Evolutionary conservation across 31 red algal species (phyloP), one percentile per base, ranked within the genome.

Genomic region (Endocladia muricata): DNA sequence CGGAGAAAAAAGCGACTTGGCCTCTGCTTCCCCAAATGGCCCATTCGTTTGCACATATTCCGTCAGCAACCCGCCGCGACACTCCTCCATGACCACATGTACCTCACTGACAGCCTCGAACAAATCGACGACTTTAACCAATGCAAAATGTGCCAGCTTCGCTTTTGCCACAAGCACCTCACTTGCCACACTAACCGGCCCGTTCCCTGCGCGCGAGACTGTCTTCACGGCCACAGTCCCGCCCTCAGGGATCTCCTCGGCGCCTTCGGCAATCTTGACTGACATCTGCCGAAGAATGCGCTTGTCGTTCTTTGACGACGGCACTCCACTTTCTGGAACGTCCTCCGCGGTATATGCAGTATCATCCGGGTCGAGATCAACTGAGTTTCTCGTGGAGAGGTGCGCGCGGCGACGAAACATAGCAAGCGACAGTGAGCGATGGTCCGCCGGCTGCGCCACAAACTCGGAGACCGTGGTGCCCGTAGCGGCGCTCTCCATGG

Each of bases 41-140:
- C 82, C 88, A 34, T 73, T 43, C 1, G 44, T 73, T 4, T 76
- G 58, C 21, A 97, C 77, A 55, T 70, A 73, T 38, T 88, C 64
- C 31, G 70, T 74, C 32, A 93, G 89, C 51, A 71, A 79, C 2
- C 82, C 88, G 69, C 93, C 93, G 33, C 56, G 59, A 55, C 86
- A 89, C 40, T 87, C 73, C 70, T 96, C 93, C 93, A 96, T 88
- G 5, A 96, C 87, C 42, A 96, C 70, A 66, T 91, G 82, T 38
- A 96, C 73, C 68, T 87, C 73, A 47, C 79, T 83, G 42, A 86
- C 78, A 30, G 88, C 81, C 49, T 96, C 93, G 58, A 91, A 96
- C 7, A 96, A 56, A 57, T 96, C 93, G 47, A 80, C 58, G 39
- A 86, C 86, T 21, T 56, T 61, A 49, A 96, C 63, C 3, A 90